These are phyloP conservation scores for Fusarium transvaalense DNA, from an alignment of 2,329 filamentous ascomycete species.

Conservation along the genomic window DNA sequence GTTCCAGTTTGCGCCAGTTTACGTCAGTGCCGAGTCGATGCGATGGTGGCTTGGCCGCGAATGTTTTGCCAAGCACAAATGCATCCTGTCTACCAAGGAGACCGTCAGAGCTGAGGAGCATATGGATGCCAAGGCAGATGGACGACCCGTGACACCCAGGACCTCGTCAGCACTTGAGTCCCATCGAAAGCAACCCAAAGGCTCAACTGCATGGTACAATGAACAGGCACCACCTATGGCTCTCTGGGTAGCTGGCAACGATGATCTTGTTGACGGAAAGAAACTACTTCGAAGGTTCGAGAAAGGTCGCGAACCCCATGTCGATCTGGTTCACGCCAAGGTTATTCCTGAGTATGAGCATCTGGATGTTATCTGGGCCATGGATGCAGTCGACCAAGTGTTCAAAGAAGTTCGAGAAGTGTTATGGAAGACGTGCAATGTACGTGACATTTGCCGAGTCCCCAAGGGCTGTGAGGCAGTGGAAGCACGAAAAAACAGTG, in stretches of 20 bases:
- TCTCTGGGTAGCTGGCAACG: slow-evolving; percentile 86
- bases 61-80: slow-evolving; percentile 83
- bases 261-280: slow-evolving; percentile 85
- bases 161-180: slow-evolving; percentile 50
- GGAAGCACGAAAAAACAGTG: slow-evolving; percentile 52
- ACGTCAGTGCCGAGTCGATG: slow-evolving; percentile 91
- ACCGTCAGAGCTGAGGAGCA: slow-evolving; percentile 72
- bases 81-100: slow-evolving; percentile 84
- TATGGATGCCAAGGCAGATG: slow-evolving; percentile 63
- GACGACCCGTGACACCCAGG: slow-evolving; percentile 33
- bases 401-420: slow-evolving; percentile 84
- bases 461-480: slow-evolving; percentile 73
- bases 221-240: slow-evolving; percentile 83
- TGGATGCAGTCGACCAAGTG: slow-evolving; percentile 86
- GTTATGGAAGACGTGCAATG: slow-evolving; percentile 81
- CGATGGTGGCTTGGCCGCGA: slow-evolving; percentile 94
- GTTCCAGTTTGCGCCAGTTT: slow-evolving; percentile 93
- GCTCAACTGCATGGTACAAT: slow-evolving; percentile 83
- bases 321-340: slow-evolving; percentile 83
- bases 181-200: slow-evolving; percentile 58
- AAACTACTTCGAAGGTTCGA: slow-evolving; percentile 80
- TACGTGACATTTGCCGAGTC: slow-evolving; percentile 67
- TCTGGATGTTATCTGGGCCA: slow-evolving; percentile 94
- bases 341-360: slow-evolving; percentile 92
- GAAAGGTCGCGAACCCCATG: slow-evolving; percentile 82